Percentiles rank a stretch among this genome's conserved stretches.
These are phyloP conservation scores for Eimeria nieschulzi DNA, from an alignment of 169 alveolate species.

Conservation along the genomic window DNA sequence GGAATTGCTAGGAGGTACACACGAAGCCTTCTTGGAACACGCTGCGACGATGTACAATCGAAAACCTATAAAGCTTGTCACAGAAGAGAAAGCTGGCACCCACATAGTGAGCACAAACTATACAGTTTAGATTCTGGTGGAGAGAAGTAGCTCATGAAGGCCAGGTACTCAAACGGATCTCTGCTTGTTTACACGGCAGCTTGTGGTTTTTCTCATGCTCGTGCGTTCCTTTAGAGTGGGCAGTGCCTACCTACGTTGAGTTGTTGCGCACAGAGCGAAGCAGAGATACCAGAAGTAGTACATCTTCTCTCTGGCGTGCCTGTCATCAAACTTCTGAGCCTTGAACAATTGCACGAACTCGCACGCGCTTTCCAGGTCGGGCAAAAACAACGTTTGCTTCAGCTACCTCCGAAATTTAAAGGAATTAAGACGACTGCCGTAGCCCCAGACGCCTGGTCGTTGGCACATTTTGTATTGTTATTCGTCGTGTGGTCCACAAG, in stretches of 20 bases:
- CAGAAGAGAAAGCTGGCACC: conserved; percentile 21
- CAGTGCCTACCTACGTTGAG: background rate
- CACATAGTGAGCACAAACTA: conserved; percentile 24
- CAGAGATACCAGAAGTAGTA: conserved; percentile 43
- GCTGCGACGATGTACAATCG: conserved; percentile 53
- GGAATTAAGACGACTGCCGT: too few relatives aligned
- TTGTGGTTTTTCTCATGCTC: background rate
- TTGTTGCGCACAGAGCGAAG: conserved; percentile 39
- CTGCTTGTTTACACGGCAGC: background rate
- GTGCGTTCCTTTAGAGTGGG: background rate
- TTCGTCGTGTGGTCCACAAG: too few relatives aligned
- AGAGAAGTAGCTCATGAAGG: background rate
- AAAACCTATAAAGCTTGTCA: conserved; percentile 29
- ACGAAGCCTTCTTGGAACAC: conserved; percentile 62
- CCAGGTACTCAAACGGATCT: too few relatives aligned
- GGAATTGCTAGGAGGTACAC: conserved; percentile 37
- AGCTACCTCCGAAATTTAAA: too few relatives aligned
- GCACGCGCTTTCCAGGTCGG: conserved; percentile 69
- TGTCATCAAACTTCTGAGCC: conserved; percentile 62
- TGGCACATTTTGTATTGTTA: too few relatives aligned
- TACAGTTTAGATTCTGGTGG: background rate
- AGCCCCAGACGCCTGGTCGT: too few relatives aligned
- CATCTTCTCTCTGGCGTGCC: conserved; percentile 64
- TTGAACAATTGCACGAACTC: conserved; percentile 27
- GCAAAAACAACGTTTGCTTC: too few relatives aligned